A percentile compares a stretch with the other conserved stretches of the same genome.
phyloP scores from a whole-genome alignment of 2,329 filamentous ascomycete species.

The Colletotrichum graminicola region DNA sequence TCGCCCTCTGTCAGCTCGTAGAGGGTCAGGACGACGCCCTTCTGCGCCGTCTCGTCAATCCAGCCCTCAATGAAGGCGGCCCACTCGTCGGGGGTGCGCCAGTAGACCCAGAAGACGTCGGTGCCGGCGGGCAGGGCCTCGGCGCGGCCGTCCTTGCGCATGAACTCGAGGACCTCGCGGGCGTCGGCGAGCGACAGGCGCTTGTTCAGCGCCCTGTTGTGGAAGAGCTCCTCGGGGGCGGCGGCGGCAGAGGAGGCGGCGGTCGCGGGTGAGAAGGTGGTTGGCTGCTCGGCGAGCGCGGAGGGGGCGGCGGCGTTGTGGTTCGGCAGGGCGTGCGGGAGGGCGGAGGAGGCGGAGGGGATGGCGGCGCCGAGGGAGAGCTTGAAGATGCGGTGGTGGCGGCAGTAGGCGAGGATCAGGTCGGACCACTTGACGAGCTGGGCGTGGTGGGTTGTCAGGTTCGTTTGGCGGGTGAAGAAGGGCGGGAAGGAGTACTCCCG shows the following conservation, averaged over 20 bases:
- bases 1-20: conserved; percentile 95
- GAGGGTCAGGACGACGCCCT: conserved; percentile 87
- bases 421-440: conserved; percentile 89
- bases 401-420: conserved; percentile 87
- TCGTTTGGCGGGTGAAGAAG: conserved; percentile 87
- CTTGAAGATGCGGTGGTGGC: conserved; percentile 80
- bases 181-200: conserved; percentile 64
- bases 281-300: conserved; percentile 54
- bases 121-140: conserved; percentile 71
- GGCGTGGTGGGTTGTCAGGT: conserved; percentile 77
- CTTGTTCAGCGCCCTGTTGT: conserved; percentile 67
- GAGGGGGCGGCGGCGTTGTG: conserved; percentile 48
- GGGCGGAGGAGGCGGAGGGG: conserved; percentile 60
- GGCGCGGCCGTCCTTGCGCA: conserved; percentile 69
- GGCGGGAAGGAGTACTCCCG: conserved; percentile 81
- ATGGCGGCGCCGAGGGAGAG: conserved; percentile 73
- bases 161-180: conserved; percentile 69
- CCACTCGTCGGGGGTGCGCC: conserved; percentile 92
- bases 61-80: conserved; percentile 81
- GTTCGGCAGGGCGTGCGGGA: conserved; percentile 48
- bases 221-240: conserved; percentile 62
- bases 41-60: conserved; percentile 90
- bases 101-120: conserved; percentile 80
- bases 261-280: conserved; percentile 53
- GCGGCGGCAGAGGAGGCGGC: conserved; percentile 58